phyloP scores from a whole-genome alignment of 306 rosid species.

The Trifolium dubium region DNA sequence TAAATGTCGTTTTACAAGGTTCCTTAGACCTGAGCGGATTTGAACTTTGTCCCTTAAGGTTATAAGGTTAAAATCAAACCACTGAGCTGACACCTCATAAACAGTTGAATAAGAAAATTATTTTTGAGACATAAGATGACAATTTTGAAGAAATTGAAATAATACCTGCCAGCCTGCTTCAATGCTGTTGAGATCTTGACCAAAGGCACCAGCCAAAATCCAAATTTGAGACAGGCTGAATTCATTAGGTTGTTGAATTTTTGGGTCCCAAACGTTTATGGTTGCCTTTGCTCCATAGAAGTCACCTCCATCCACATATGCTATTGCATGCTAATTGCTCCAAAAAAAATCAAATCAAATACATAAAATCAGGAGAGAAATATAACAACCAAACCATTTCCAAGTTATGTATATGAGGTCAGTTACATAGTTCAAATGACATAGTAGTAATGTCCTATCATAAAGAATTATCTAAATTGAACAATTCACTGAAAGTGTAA shows the following conservation, averaged over 20 bases:
- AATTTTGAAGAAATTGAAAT: slow-evolving; percentile 25
- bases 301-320: slow-evolving; percentile 56
- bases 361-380: slow-evolving; percentile 30
- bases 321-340: slow-evolving; percentile 61
- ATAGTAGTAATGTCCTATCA: neutral
- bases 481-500: neutral
- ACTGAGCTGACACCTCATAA: too few species aligned
- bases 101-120: neutral
- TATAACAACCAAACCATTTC: neutral
- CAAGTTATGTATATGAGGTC: neutral
- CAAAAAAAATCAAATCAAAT: slow-evolving; percentile 41
- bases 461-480: neutral
- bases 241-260: slow-evolving; percentile 59
- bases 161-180: slow-evolving; percentile 75
- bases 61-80: too few species aligned
- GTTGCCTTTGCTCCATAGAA: slow-evolving; percentile 65
- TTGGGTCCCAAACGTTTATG: slow-evolving; percentile 69
- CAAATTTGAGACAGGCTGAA: slow-evolving; percentile 68
- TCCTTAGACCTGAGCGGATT: too few species aligned
- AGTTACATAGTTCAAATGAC: neutral
- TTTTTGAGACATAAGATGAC: slow-evolving; percentile 27
- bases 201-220: slow-evolving; percentile 56
- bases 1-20: neutral
- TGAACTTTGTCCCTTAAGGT: too few species aligned
- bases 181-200: slow-evolving; percentile 62